Conservation (phyloP, 108 stramenopile species). For the Fragilariopsis cylindrus region DNA sequence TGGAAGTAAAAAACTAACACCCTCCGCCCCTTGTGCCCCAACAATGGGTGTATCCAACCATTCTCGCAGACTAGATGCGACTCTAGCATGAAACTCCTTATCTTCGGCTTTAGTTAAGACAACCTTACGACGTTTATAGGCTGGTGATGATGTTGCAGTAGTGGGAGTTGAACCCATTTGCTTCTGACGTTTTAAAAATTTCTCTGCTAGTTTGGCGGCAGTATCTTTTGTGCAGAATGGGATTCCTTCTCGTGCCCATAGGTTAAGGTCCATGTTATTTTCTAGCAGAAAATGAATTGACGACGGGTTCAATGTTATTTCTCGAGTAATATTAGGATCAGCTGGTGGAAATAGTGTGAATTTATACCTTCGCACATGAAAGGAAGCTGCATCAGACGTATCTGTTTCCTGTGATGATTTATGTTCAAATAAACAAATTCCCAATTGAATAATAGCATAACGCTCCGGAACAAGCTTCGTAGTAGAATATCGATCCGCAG, state of each 20-base stretch:
- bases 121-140: conserved; percentile 19
- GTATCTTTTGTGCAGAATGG: conserved; percentile 47
- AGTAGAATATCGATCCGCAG: conserved; percentile 46
- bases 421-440: conserved; percentile 72
- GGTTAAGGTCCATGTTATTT: conserved; percentile 72
- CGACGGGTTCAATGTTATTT: conserved; percentile 67
- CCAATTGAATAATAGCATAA: conserved; percentile 77
- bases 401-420: background rate
- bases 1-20: conserved; percentile 59
- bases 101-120: conserved; percentile 33
- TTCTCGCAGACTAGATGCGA: conserved; percentile 77
- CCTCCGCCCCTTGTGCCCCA: conserved; percentile 34
- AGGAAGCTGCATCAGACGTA: conserved; percentile 20
- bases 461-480: conserved; percentile 64
- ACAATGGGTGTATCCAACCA: conserved; percentile 75
- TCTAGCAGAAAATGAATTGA: conserved; percentile 62
- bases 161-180: conserved; percentile 4
- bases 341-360: conserved; percentile 74
- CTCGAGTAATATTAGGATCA: conserved; percentile 32
- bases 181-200: conserved; percentile 38
- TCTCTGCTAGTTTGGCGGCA: conserved; percentile 41
- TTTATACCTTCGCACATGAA: conserved; percentile 56
- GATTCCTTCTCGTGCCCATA: conserved; percentile 63
- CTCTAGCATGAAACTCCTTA: conserved; percentile 34
- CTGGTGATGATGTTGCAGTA: conserved; percentile 7